Percentiles rank a stretch among this genome's conserved stretches.
phyloP scores from a whole-genome alignment of 306 rosid genomes.

The Aeschynomene evenia region DNA sequence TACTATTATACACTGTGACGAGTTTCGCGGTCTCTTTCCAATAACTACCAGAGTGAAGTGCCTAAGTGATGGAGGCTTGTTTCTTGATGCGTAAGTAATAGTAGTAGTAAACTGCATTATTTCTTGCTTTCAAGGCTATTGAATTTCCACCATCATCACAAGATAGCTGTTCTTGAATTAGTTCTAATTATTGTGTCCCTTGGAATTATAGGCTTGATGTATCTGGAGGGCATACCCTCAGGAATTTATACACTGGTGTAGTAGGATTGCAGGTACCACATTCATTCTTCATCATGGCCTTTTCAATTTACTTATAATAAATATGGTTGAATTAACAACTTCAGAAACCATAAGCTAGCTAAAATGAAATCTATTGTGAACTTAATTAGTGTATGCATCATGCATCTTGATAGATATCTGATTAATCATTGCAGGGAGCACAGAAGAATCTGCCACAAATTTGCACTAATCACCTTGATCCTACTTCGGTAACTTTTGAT shows the following conservation, averaged over 20 bases:
- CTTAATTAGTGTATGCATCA: too few species aligned
- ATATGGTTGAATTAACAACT: conserved; percentile 18
- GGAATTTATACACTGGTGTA: conserved; percentile 66
- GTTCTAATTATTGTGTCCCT: conserved; percentile 6
- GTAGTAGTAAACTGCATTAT: background rate
- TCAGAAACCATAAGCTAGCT: conserved; percentile 7
- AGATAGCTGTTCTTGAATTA: background rate
- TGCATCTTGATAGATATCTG: conserved; percentile 10
- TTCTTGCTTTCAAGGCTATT: conserved; percentile 9
- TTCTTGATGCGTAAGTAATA: conserved; percentile 78
- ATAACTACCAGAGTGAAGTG: conserved; percentile 74
- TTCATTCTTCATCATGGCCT: conserved; percentile 6
- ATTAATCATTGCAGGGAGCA: conserved; percentile 55
- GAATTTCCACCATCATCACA: background rate
- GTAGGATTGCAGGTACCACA: conserved; percentile 75
- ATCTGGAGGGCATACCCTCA: conserved; percentile 64
- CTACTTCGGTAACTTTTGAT: conserved; percentile 62
- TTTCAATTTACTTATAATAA: background rate
- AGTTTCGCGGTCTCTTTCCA: conserved; percentile 64
- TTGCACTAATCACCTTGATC: conserved; percentile 77
- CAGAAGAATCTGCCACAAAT: conserved; percentile 58
- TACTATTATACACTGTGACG: conserved; percentile 85
- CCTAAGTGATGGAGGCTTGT: conserved; percentile 93
- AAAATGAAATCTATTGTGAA: background rate
- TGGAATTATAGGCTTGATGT: conserved; percentile 57